Evolutionary conservation across 768 basidiomycete genomes (phyloP).

Genomic region (Auriscalpium orientale): DNA sequence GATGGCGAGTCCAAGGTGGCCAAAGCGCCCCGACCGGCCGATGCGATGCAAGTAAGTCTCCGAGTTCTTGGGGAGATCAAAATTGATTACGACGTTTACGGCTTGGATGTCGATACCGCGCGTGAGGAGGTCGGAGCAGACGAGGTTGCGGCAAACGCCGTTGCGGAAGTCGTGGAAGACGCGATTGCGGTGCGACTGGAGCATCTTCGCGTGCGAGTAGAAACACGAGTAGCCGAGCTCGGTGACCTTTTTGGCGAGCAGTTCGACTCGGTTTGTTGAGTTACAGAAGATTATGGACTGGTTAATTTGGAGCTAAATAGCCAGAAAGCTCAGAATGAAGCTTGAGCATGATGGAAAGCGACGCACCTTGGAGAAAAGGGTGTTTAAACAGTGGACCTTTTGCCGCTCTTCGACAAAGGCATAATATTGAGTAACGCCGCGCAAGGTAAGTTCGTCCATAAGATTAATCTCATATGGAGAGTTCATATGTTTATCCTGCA

Average conservation of each 20-base stretch:
- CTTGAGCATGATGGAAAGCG: not conserved
- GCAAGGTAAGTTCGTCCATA: slow-evolving; percentile 98
- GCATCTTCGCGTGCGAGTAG: slow-evolving; percentile 99
- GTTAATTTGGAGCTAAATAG: slow-evolving; percentile 91
- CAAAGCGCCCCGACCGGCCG: slow-evolving; percentile 95
- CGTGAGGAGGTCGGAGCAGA: slow-evolving; percentile 95
- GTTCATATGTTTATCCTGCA: slow-evolving; percentile 91
- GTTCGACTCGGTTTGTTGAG: slow-evolving; percentile 98
- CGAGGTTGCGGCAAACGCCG: slow-evolving; percentile 96
- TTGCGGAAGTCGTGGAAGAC: slow-evolving; percentile 99
- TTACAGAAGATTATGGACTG: slow-evolving; percentile 99
- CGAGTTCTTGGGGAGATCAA: slow-evolving; percentile 98
- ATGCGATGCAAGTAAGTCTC: slow-evolving; percentile 99
- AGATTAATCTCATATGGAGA: slow-evolving; percentile 97
- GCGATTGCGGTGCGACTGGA: slow-evolving; percentile 96
- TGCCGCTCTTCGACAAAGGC: slow-evolving; percentile 99
- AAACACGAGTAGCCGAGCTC: slow-evolving; percentile 99
- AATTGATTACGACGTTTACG: slow-evolving; percentile 99
- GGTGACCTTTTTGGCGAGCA: slow-evolving; percentile 98
- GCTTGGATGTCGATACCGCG: slow-evolving; percentile 99
- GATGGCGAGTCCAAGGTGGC: slow-evolving; percentile 94
- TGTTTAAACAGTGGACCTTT: slow-evolving; percentile 99
- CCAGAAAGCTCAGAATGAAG: not conserved
- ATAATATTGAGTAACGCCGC: slow-evolving; percentile 99
- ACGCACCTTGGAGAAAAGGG: slow-evolving; percentile 92